A percentile compares a stretch with the other conserved stretches of the same genome.
Conservation (phyloP, 371 early-diverging fungal species). For the Mucor plumbeus region DNA sequence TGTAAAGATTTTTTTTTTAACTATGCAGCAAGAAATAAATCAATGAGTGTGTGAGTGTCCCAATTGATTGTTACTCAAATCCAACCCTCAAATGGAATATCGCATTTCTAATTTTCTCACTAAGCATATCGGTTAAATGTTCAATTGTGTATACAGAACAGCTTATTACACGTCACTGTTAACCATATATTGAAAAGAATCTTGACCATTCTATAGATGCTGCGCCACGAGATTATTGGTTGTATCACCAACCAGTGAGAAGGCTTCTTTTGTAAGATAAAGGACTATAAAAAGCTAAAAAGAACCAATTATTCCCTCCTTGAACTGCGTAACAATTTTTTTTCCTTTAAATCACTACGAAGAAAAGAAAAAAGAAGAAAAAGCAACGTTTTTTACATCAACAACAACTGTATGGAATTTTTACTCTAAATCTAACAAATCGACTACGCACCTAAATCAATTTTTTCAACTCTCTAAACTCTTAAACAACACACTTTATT, state of each 20-base stretch:
- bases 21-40: neutral
- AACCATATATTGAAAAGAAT: neutral
- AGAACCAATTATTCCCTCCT: constrained; percentile 25
- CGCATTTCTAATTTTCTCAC: neutral
- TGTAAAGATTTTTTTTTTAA: neutral
- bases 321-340: constrained; percentile 31
- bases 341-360: constrained; percentile 9
- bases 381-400: neutral
- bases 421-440: too few species aligned
- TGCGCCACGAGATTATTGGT: constrained; percentile 28
- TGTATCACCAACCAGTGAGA: constrained; percentile 3
- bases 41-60: neutral
- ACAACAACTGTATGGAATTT: neutral
- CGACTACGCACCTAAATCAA: neutral
- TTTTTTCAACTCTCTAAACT: neutral
- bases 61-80: neutral
- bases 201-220: constrained; percentile 14
- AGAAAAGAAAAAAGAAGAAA: constrained; percentile 5
- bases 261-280: neutral
- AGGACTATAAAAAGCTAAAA: constrained; percentile 16
- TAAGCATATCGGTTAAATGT: constrained; percentile 2
- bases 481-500: constrained; percentile 1
- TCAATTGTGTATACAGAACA: neutral
- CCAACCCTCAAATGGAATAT: neutral
- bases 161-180: neutral